Conservation (phyloP, 1,284 basidiomycete species). For the Trametes versicolor region DNA sequence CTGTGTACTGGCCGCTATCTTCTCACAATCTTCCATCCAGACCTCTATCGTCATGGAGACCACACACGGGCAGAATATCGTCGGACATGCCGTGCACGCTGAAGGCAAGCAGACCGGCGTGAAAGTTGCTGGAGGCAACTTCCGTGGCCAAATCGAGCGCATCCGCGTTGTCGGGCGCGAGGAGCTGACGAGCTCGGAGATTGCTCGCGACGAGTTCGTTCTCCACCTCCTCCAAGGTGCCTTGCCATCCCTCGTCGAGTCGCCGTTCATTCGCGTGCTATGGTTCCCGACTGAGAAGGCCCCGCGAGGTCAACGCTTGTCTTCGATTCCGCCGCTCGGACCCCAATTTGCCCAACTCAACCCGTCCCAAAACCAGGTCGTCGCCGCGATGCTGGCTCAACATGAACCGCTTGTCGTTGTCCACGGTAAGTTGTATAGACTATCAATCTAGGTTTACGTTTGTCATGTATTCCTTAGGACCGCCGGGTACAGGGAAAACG, state of each 20-base stretch:
- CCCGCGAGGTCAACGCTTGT: background rate
- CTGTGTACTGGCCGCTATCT: background rate
- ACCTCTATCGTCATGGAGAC: constrained; percentile 23
- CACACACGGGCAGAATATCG: constrained; percentile 10
- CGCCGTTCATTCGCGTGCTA: constrained; percentile 14
- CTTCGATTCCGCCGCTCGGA: constrained; percentile 17
- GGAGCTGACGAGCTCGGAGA: constrained; percentile 28
- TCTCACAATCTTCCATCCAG: background rate
- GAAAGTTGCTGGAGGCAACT: constrained; percentile 9
- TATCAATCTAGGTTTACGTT: too few species aligned
- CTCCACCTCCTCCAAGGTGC: constrained; percentile 6
- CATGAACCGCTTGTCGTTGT: constrained; percentile 26
- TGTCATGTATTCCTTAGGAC: constrained; percentile 20
- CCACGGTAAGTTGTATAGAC: constrained; percentile 23
- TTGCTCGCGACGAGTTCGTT: constrained; percentile 29
- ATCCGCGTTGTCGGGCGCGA: constrained; percentile 31
- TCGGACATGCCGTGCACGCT: constrained; percentile 18
- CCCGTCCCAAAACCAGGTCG: constrained; percentile 31
- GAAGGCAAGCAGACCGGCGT: constrained; percentile 26
- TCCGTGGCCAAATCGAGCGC: constrained; percentile 20
- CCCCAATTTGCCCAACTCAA: constrained; percentile 28
- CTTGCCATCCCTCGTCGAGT: background rate
- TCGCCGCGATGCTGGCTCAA: constrained; percentile 22
- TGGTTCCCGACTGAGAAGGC: constrained; percentile 11
- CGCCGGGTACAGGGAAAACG: constrained; percentile 47